These are phyloP conservation scores for Pseudocercospora crystallina DNA, from an alignment of 2,329 filamentous ascomycete genomes.

Conservation along the genomic window DNA sequence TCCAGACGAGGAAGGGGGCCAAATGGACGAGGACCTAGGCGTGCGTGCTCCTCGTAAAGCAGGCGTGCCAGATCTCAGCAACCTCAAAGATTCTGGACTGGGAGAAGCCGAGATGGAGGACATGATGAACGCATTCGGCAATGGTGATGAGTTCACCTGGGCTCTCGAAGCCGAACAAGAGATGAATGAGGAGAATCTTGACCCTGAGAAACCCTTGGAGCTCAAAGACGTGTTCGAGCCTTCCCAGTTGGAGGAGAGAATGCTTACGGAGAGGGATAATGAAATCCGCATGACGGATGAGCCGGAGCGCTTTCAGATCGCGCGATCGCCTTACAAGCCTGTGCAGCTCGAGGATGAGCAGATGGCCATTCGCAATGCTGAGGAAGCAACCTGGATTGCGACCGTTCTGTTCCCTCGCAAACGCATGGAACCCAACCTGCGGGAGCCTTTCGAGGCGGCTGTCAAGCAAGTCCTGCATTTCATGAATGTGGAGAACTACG, in stretches of 20 bases:
- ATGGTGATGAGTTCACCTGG: slow-evolving; percentile 94
- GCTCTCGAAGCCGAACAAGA: slow-evolving; percentile 86
- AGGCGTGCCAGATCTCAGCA: slow-evolving; percentile 69
- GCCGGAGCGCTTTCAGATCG: slow-evolving; percentile 90
- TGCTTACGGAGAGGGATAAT: slow-evolving; percentile 95
- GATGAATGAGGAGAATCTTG: slow-evolving; percentile 72
- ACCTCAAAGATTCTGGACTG: slow-evolving; percentile 63
- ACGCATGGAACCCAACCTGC: slow-evolving; percentile 65
- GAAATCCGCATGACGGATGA: slow-evolving; percentile 83
- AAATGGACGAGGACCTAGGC: slow-evolving; percentile 80
- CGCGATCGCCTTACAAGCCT: slow-evolving; percentile 78
- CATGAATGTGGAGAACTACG: slow-evolving; percentile 89
- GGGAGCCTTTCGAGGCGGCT: slow-evolving; percentile 80
- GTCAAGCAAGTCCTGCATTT: slow-evolving; percentile 93
- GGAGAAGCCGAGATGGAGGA: slow-evolving; percentile 93
- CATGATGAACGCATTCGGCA: slow-evolving; percentile 93
- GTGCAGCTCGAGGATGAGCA: slow-evolving; percentile 78
- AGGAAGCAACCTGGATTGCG: slow-evolving; percentile 90
- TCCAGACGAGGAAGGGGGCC: slow-evolving; percentile 76
- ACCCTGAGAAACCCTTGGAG: slow-evolving; percentile 80
- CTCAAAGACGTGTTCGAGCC: slow-evolving; percentile 98
- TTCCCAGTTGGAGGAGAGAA: slow-evolving; percentile 87
- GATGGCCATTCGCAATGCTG: slow-evolving; percentile 60
- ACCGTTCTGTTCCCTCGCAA: slow-evolving; percentile 89
- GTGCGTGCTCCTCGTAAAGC: slow-evolving; percentile 77